Evolutionary conservation across 208 protist genomes (phyloP).

Genomic region (Wallacemonas sp.): DNA sequence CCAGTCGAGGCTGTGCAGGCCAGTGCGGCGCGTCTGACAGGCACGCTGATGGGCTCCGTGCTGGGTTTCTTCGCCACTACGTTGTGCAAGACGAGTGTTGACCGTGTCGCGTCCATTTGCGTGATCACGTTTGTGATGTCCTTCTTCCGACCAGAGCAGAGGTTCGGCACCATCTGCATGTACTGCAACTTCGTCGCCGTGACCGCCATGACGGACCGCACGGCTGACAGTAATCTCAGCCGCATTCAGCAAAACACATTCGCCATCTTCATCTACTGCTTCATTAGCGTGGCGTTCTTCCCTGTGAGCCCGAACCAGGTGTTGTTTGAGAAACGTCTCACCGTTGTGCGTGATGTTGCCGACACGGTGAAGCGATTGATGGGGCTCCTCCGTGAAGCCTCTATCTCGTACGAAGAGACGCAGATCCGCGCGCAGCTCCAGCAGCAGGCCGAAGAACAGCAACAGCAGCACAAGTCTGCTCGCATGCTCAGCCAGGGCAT

Average conservation of each 20-base stretch:
- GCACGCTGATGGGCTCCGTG: conserved; percentile 68
- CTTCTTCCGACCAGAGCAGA: conserved; percentile 59
- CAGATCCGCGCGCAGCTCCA: background rate
- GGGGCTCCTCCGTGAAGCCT: conserved; percentile 51
- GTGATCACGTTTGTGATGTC: conserved; percentile 72
- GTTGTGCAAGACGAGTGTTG: conserved; percentile 43
- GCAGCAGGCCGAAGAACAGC: too few species aligned
- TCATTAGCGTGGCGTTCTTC: conserved; percentile 63
- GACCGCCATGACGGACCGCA: conserved; percentile 37
- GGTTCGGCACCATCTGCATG: conserved; percentile 60
- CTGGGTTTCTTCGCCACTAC: conserved; percentile 76
- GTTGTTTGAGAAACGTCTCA: conserved; percentile 56
- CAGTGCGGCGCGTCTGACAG: conserved; percentile 53
- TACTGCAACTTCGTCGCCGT: conserved; percentile 78
- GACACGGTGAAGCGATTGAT: conserved; percentile 44
- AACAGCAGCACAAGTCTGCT: too few species aligned
- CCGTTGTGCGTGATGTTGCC: conserved; percentile 42
- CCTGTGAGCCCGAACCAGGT: conserved; percentile 65
- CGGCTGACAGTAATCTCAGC: conserved; percentile 49
- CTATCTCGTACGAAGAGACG: conserved; percentile 29
- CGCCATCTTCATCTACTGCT: conserved; percentile 80
- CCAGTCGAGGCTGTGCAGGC: conserved; percentile 71
- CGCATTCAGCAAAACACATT: conserved; percentile 88
- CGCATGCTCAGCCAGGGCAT: background rate
- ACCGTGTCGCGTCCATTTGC: conserved; percentile 57